Evolutionary conservation across 2,329 filamentous ascomycete genomes (phyloP).

Genomic region (Calonectria pteridis): DNA sequence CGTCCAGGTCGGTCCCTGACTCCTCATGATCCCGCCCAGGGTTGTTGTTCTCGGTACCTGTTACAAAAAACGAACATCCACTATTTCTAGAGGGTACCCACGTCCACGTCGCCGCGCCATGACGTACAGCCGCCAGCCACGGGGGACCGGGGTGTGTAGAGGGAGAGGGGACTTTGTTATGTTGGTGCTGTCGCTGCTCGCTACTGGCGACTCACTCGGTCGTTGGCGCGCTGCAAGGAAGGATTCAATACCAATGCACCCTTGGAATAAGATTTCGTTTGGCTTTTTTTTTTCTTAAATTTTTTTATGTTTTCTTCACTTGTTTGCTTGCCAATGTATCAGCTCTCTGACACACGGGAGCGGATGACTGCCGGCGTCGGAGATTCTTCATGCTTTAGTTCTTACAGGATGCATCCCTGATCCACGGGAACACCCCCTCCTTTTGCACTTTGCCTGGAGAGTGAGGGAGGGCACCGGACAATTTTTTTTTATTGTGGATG

Average conservation of each 20-base stretch:
- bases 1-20: background rate
- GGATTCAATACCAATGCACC: background rate
- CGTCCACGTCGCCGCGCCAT: constrained; percentile 23
- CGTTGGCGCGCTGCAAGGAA: background rate
- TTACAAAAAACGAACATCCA: constrained; percentile 7
- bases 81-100: background rate
- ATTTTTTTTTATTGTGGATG: background rate
- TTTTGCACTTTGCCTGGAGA: background rate
- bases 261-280: background rate
- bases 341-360: constrained; percentile 6
- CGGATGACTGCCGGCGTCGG: constrained; percentile 13
- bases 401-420: constrained; percentile 12
- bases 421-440: constrained; percentile 8
- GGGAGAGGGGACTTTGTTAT: background rate
- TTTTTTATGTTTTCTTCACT: background rate
- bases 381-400: constrained; percentile 26
- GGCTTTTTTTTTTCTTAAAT: background rate
- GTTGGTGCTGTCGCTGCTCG: background rate
- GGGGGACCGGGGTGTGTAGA: background rate
- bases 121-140: constrained; percentile 18
- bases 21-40: constrained; percentile 6
- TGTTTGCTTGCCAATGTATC: background rate
- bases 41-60: constrained; percentile 1
- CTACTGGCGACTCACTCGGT: background rate
- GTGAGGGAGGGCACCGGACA: background rate